Conservation (phyloP, 192 early-diverging fungal genomes). For the Chytriomyces confervae region DNA sequence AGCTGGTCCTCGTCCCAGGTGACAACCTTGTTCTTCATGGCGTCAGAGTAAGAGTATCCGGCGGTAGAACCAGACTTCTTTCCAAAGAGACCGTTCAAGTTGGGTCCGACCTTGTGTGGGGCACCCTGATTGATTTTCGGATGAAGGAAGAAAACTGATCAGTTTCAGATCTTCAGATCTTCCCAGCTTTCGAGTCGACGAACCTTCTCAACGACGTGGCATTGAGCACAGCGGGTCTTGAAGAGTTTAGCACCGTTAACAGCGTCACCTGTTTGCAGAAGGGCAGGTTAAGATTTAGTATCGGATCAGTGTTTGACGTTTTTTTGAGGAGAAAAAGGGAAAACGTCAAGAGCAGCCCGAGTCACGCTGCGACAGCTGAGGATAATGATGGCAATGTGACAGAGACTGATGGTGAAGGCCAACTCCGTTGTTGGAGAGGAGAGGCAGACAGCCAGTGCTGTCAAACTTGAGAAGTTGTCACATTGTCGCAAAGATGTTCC, state of each 20-base stretch:
- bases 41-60: slow-evolving; percentile 92
- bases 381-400: background rate
- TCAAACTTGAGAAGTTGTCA: background rate
- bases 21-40: slow-evolving; percentile 86
- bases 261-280: slow-evolving; percentile 50
- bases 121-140: slow-evolving; percentile 57
- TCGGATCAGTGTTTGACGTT: background rate
- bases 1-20: slow-evolving; percentile 89
- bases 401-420: background rate
- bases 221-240: slow-evolving; percentile 99
- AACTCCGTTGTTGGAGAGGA: background rate
- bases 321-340: background rate
- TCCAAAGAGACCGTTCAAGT: slow-evolving; percentile 91
- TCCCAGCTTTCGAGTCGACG: background rate
- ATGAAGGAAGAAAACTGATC: background rate
- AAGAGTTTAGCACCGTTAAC: slow-evolving; percentile 76
- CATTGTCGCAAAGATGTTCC: background rate
- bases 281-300: background rate
- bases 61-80: slow-evolving; percentile 83
- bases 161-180: background rate
- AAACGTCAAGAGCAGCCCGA: background rate
- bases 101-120: slow-evolving; percentile 95
- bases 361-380: background rate
- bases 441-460: background rate
- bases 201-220: slow-evolving; percentile 88